Conservation (phyloP, 2,329 filamentous ascomycete species). For the Exophiala dermatitidis region DNA sequence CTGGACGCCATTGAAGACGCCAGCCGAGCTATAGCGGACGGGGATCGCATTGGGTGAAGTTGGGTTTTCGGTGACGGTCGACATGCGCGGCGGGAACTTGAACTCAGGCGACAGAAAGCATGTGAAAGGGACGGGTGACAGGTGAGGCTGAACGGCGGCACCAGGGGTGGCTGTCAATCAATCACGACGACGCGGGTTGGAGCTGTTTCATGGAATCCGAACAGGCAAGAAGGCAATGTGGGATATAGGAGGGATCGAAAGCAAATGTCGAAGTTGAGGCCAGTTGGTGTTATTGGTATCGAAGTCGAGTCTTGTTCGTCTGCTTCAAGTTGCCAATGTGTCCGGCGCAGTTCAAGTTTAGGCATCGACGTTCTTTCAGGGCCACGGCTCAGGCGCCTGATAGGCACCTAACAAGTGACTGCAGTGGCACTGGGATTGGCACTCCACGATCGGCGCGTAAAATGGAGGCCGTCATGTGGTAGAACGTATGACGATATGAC, state of each 20-base stretch:
- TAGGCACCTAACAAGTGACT: too few species aligned
- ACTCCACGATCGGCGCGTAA: not conserved
- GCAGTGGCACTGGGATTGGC: too few species aligned
- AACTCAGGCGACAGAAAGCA: slow-evolving; percentile 4
- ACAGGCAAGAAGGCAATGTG: too few species aligned
- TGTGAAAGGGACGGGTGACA: slow-evolving; percentile 8
- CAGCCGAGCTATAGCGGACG: slow-evolving; percentile 63
- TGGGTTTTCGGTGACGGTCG: slow-evolving; percentile 24
- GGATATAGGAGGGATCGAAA: not conserved
- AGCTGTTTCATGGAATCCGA: too few species aligned
- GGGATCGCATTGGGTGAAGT: slow-evolving; percentile 61
- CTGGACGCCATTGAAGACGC: slow-evolving; percentile 36
- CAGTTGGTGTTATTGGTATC: not conserved
- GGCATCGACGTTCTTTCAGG: not conserved
- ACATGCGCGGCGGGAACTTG: slow-evolving; percentile 6
- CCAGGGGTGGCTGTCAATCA: not conserved
- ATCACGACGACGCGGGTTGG: too few species aligned
- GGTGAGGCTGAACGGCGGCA: too few species aligned
- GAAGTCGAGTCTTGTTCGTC: not conserved
- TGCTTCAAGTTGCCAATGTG: too few species aligned
- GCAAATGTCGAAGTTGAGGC: too few species aligned
- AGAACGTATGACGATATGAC: slow-evolving; percentile 1
- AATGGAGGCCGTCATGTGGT: slow-evolving; percentile 1
- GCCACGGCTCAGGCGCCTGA: too few species aligned
- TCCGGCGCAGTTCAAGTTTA: too few species aligned